Conservation (phyloP, 2,329 filamentous ascomycete species). For the Fusarium sp. region DNA sequence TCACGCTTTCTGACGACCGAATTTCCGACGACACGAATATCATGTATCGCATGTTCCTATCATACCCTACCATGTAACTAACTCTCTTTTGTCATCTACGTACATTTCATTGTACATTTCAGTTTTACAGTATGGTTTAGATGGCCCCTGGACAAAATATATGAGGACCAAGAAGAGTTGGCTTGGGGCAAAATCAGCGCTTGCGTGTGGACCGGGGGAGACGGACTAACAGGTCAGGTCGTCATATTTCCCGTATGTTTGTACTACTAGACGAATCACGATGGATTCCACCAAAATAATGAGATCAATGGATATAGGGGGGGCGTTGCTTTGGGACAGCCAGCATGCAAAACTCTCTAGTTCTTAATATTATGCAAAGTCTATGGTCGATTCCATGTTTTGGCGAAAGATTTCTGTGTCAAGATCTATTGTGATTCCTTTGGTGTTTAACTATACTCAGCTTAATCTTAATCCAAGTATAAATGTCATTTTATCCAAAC, state of each 20-base stretch:
- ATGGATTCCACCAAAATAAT: conserved; percentile 35
- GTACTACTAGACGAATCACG: conserved; percentile 37
- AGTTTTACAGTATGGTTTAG: conserved; percentile 10
- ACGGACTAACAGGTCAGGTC: neutral
- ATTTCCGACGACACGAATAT: conserved; percentile 45
- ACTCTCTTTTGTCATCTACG: conserved; percentile 30
- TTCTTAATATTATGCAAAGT: conserved; percentile 11
- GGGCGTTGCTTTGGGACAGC: conserved; percentile 26
- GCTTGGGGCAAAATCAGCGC: neutral
- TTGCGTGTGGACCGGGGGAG: conserved; percentile 4
- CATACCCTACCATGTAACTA: conserved; percentile 40
- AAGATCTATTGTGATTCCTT: neutral
- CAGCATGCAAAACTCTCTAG: conserved; percentile 23
- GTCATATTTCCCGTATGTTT: conserved; percentile 11
- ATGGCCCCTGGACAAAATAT: conserved; percentile 18
- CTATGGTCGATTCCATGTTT: conserved; percentile 3
- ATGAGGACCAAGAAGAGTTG: conserved; percentile 3
- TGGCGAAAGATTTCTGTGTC: neutral
- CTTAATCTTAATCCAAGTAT: neutral
- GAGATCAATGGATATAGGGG: conserved; percentile 24
- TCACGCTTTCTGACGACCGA: conserved; percentile 37
- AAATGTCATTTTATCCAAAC: neutral
- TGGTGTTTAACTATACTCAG: neutral
- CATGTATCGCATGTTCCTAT: conserved; percentile 42
- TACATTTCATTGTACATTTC: conserved; percentile 6